Percentiles rank a stretch among this genome's conserved stretches.
These are phyloP conservation scores for Morella rubra DNA, from an alignment of 306 rosid species.

Conservation along the genomic window DNA sequence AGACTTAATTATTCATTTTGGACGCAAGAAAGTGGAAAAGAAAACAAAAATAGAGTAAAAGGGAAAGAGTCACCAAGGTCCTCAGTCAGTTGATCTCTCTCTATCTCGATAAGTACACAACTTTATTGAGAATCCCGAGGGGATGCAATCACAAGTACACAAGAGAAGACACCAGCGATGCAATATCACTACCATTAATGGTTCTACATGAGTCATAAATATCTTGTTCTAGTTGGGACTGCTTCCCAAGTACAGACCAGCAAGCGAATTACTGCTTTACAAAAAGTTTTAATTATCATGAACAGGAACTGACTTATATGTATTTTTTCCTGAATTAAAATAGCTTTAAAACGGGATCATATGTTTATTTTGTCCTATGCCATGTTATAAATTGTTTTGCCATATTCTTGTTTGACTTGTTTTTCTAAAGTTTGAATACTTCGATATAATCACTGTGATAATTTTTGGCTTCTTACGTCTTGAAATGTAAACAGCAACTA, in stretches of 20 bases:
- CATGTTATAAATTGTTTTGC: no score
- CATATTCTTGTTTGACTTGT: no score
- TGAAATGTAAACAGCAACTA: no score
- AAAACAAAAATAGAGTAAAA: not conserved
- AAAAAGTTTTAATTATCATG: not conserved
- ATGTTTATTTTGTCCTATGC: no score
- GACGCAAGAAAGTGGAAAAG: not conserved
- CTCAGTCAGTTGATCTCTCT: not conserved
- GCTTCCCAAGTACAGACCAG: not conserved
- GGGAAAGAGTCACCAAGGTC: not conserved
- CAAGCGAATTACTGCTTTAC: not conserved
- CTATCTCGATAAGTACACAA: not conserved
- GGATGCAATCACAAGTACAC: not conserved
- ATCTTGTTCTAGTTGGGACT: not conserved
- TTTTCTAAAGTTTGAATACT: no score
- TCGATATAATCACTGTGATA: no score
- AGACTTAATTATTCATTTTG: not conserved
- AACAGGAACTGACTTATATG: not conserved
- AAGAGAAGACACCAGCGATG: not conserved
- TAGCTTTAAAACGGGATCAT: no score
- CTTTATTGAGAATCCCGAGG: not conserved
- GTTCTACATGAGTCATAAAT: not conserved
- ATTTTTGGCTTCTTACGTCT: no score
- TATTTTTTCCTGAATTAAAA: no score
- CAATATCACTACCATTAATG: not conserved